Evolutionary conservation across 768 basidiomycete species (phyloP), one percentile per base, ranked within the genome.

Genomic region (Boletus vinaceobasis): DNA sequence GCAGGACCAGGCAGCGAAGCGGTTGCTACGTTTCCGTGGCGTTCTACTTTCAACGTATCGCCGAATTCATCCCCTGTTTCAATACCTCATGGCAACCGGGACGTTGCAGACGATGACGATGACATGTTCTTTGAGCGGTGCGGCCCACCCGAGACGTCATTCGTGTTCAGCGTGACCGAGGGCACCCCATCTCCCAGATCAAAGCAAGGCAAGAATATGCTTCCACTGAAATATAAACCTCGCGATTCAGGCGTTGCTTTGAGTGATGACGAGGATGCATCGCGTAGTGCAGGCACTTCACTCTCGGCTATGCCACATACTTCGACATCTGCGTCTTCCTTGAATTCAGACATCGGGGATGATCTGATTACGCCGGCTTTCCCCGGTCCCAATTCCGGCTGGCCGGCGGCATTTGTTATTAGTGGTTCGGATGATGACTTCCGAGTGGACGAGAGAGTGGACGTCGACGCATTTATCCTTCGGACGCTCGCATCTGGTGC

Each of bases 381-480:
- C 7, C 86, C 88, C 19, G 77, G 78, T 31, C 50, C 67, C 15
- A 60, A 64, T 37, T 85, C 85, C 4, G 83, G 83, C 13, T 91
- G 89, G 89, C 88, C 88, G 1, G 68, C 66, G 14, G 67, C 80
- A 19, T 58, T 65, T 14, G 53, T 71, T 31, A 67, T 79, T 26
- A 71, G 69, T 32, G 77, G 75, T 14, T 64, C 75, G 2, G 80
- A 80, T 56, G 77, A 77, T 21, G 65, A 69, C 19, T 50, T 66
- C 47, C 59, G 44, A 53, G 60, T 50, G 45, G 56, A 48, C 50
- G 70, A 70, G 7, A 65, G 60, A n/a, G 62, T 74, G 31, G 78
- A 82, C 53, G 78, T 87, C 1, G 86, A 90, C 50, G 80, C 79
- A 4, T 90, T 90, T 68, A 90, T 92, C 58, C 71, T 85, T 61